Percentiles rank a stretch among this genome's conserved stretches.
Evolutionary conservation across 345 rosid species (phyloP).

Genomic region (Luvunga scandens): DNA sequence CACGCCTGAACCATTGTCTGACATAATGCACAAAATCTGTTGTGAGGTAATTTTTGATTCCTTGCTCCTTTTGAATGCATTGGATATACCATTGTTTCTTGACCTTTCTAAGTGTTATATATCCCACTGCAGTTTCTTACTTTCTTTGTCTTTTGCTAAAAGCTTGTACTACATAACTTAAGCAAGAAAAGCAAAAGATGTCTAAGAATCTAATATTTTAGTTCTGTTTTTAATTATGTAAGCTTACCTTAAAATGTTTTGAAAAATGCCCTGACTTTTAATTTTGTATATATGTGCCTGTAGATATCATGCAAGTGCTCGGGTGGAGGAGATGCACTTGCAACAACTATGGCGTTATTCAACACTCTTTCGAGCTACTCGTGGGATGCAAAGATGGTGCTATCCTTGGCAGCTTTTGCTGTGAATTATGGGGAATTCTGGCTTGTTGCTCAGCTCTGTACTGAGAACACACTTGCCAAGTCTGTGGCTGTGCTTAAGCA

Average conservation of each 20-base stretch:
- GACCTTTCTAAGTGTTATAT: background rate
- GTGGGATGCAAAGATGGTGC: conserved; percentile 53
- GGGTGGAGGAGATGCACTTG: conserved; percentile 44
- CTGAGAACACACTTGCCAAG: conserved; percentile 34
- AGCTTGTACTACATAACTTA: background rate
- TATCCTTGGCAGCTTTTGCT: conserved; percentile 47
- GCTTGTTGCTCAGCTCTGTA: conserved; percentile 29
- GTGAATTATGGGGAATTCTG: conserved; percentile 45
- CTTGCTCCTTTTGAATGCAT: background rate
- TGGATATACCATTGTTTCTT: background rate
- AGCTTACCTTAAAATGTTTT: background rate
- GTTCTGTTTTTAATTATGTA: background rate
- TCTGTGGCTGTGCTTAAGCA: conserved; percentile 44
- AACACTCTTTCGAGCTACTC: conserved; percentile 35
- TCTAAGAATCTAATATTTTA: background rate
- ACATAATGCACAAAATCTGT: conserved; percentile 31
- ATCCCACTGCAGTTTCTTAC: background rate
- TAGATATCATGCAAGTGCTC: conserved; percentile 53
- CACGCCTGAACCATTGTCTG: conserved; percentile 34
- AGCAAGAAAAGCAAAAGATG: background rate
- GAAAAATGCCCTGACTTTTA: background rate
- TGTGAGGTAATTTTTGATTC: conserved; percentile 34
- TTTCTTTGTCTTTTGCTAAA: too few relatives aligned
- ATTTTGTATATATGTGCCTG: background rate
- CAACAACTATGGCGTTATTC: conserved; percentile 38